A percentile compares a stretch with the other conserved stretches of the same genome.
These are phyloP conservation scores for Plectranthus barbatus DNA, from an alignment of 257 asterid genomes.

Conservation along the genomic window DNA sequence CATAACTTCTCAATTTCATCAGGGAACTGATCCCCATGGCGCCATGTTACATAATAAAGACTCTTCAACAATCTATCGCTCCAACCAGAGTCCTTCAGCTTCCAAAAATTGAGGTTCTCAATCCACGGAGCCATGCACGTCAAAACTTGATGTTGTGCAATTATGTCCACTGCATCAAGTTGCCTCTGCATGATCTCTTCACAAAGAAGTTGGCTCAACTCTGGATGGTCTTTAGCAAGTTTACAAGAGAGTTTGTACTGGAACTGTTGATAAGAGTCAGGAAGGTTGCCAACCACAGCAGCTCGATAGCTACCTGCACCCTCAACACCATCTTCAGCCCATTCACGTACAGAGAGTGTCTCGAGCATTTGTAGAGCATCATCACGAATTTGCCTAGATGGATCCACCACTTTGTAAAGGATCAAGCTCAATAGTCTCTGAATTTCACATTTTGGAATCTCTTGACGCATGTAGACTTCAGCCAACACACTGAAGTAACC, in stretches of 20 bases:
- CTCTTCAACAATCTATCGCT: constrained; percentile 90
- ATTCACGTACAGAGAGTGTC: constrained; percentile 93
- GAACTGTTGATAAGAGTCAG: constrained; percentile 97
- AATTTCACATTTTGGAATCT: constrained; percentile 96
- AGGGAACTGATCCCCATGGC: constrained; percentile 99
- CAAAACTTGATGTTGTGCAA: constrained; percentile 97
- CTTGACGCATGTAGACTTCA: constrained; percentile 99
- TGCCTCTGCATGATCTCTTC: constrained; percentile 99
- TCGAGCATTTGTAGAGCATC: constrained; percentile 99
- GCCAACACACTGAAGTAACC: constrained; percentile 99
- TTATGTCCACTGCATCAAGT: constrained; percentile 96
- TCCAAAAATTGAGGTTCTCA: constrained; percentile 98
- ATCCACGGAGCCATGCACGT: constrained; percentile 99
- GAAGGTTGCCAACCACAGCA: constrained; percentile 99
- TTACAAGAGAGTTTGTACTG: constrained; percentile 98
- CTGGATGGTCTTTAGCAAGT: constrained; percentile 99
- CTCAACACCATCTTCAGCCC: constrained; percentile 98
- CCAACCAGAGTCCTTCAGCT: constrained; percentile 96
- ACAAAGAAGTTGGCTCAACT: constrained; percentile 93
- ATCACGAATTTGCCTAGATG: constrained; percentile 96
- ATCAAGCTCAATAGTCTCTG: constrained; percentile 92
- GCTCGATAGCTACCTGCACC: constrained; percentile 88
- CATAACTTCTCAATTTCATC: constrained; percentile 98
- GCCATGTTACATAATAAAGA: constrained; percentile 94
- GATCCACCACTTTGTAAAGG: constrained; percentile 99